Conservation (phyloP, 306 rosid genomes). For the Dryas octopetala region DNA sequence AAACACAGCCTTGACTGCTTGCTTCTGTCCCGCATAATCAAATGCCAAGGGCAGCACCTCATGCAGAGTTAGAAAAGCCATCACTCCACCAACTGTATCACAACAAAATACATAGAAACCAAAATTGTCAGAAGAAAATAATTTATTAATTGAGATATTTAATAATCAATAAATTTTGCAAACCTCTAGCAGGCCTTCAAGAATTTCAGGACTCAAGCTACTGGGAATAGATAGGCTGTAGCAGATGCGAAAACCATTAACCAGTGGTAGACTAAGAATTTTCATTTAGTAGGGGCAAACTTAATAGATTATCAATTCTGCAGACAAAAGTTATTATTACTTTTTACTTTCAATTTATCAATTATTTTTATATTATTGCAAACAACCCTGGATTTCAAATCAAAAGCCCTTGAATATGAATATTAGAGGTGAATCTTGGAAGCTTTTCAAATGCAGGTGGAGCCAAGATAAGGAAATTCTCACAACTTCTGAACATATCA, state of each 20-base stretch:
- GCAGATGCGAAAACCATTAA: constrained; percentile 22
- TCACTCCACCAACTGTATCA: constrained; percentile 83
- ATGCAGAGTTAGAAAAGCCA: constrained; percentile 93
- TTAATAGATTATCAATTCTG: not conserved
- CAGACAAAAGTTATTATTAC: no score
- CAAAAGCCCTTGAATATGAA: not conserved
- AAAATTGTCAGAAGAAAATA: constrained; percentile 3
- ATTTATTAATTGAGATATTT: not conserved
- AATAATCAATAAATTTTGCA: constrained; percentile 16
- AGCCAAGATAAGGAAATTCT: not conserved
- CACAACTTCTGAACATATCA: not conserved
- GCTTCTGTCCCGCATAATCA: constrained; percentile 94
- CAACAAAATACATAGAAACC: constrained; percentile 12
- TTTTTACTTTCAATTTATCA: no score
- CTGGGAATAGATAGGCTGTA: constrained; percentile 94
- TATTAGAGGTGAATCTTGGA: not conserved
- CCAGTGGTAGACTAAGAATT: not conserved
- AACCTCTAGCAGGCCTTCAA: constrained; percentile 96
- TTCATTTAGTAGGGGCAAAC: not conserved
- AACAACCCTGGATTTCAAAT: no score
- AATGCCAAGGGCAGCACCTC: constrained; percentile 95
- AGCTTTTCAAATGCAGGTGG: not conserved
- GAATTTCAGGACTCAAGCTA: constrained; percentile 85
- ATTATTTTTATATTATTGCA: no score
- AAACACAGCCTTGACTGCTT: constrained; percentile 85